Evolutionary conservation across 208 protist genomes (phyloP).

Genomic region (Trypanosoma congolense): DNA sequence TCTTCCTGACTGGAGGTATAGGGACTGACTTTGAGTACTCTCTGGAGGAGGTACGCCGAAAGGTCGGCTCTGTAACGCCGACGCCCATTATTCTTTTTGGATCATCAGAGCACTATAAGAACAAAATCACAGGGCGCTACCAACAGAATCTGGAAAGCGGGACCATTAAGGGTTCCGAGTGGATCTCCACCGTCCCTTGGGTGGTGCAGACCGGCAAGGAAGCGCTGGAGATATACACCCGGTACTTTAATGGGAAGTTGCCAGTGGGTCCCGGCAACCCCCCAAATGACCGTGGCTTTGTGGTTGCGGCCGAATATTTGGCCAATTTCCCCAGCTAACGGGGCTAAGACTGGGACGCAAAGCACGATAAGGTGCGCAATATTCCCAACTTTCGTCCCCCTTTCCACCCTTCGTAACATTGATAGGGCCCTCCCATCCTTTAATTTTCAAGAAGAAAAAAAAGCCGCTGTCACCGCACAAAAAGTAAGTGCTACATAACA

Average conservation of each 20-base stretch:
- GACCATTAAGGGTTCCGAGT: constrained; percentile 90
- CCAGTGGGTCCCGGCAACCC: constrained; percentile 66
- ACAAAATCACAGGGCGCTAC: constrained; percentile 80
- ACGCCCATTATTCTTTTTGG: constrained; percentile 89
- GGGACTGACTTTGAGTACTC: constrained; percentile 93
- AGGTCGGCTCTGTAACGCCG: constrained; percentile 82
- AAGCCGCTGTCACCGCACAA: too few species aligned
- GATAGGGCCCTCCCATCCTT: too few species aligned
- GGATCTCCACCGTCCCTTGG: constrained; percentile 90
- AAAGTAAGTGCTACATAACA: too few species aligned
- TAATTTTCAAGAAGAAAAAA: too few species aligned
- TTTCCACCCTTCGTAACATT: too few species aligned
- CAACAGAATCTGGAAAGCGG: constrained; percentile 68
- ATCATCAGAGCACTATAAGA: constrained; percentile 58
- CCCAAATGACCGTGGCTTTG: constrained; percentile 79
- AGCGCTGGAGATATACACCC: constrained; percentile 81
- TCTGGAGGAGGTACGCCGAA: constrained; percentile 91
- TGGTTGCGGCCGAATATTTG: constrained; percentile 73
- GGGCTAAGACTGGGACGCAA: background rate
- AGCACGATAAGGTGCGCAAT: too few species aligned
- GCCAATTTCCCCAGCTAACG: constrained; percentile 7
- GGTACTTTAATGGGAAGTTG: constrained; percentile 79
- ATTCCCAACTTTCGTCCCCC: too few species aligned
- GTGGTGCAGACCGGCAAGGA: constrained; percentile 76
- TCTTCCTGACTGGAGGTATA: constrained; percentile 89